phyloP scores from a whole-genome alignment of 192 early-diverging fungal genomes.

The Coemansia umbellata region DNA sequence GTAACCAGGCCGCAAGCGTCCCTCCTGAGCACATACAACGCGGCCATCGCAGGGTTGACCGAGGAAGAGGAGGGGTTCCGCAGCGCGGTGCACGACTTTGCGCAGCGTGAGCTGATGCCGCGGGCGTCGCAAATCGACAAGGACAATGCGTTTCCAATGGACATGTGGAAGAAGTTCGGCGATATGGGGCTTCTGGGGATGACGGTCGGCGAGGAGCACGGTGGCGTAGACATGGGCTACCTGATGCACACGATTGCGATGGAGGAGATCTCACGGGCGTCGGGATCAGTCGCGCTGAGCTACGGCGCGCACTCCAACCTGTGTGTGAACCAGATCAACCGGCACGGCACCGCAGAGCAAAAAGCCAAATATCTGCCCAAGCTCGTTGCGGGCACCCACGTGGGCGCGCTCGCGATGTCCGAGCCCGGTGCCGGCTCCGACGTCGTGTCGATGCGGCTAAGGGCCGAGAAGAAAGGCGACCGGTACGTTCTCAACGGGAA shows the following conservation, averaged over 20 bases:
- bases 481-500: slow-evolving; percentile 81
- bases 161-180: slow-evolving; percentile 97
- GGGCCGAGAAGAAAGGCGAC: slow-evolving; percentile 81
- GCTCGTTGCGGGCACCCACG: slow-evolving; percentile 80
- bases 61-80: slow-evolving; percentile 72
- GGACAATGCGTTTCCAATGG: slow-evolving; percentile 85
- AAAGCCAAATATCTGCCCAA: slow-evolving; percentile 88
- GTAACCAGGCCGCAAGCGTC: neutral
- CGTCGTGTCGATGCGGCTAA: slow-evolving; percentile 86
- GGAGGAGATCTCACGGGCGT: slow-evolving; percentile 89
- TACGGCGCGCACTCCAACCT: slow-evolving; percentile 98
- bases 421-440: slow-evolving; percentile 88
- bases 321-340: slow-evolving; percentile 93
- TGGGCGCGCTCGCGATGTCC: slow-evolving; percentile 94
- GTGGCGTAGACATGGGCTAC: slow-evolving; percentile 87
- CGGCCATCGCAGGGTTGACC: slow-evolving; percentile 70
- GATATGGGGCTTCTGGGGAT: slow-evolving; percentile 93
- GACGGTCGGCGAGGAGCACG: slow-evolving; percentile 83
- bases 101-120: slow-evolving; percentile 75
- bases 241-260: slow-evolving; percentile 85
- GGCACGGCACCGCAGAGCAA: slow-evolving; percentile 83
- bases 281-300: slow-evolving; percentile 84
- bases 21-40: slow-evolving; percentile 62
- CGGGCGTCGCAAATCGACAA: slow-evolving; percentile 79
- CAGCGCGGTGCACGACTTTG: slow-evolving; percentile 69